A percentile compares a stretch with the other conserved stretches of the same genome.
Conservation (phyloP, 352 stramenopile genomes). For the Phytophthora fragariaefolia region DNA sequence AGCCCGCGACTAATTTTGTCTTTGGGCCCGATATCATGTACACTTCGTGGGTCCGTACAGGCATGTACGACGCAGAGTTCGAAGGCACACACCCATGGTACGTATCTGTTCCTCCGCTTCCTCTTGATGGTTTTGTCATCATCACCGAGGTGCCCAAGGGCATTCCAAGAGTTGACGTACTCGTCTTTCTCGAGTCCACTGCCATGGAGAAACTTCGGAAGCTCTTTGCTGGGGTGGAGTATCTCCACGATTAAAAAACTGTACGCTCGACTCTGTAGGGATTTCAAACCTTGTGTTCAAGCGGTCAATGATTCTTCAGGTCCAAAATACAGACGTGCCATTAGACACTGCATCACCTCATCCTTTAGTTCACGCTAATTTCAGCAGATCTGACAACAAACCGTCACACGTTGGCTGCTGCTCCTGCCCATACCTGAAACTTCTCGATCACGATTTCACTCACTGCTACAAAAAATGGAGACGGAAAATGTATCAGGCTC, state of each 20-base stretch:
- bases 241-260: slow-evolving; percentile 5
- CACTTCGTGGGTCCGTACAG: slow-evolving; percentile 60
- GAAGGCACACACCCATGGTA: slow-evolving; percentile 39
- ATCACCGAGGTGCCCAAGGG: slow-evolving; percentile 46
- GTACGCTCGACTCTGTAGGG: slow-evolving; percentile 7
- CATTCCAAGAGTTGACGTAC: slow-evolving; percentile 42
- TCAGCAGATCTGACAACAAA: background rate
- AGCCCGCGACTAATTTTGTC: slow-evolving; percentile 49
- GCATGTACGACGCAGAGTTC: slow-evolving; percentile 69
- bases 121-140: slow-evolving; percentile 51
- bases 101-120: slow-evolving; percentile 37
- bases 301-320: background rate
- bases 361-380: background rate
- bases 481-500: background rate
- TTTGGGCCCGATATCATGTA: slow-evolving; percentile 60
- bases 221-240: slow-evolving; percentile 16
- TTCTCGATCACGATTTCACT: too few relatives aligned
- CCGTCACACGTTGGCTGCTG: background rate
- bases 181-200: slow-evolving; percentile 45
- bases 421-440: background rate
- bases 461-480: background rate
- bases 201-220: slow-evolving; percentile 41
- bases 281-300: background rate
- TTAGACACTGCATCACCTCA: background rate
- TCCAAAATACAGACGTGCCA: background rate